These are phyloP conservation scores for Amanita pseudoporphyria DNA, from an alignment of 768 basidiomycete genomes.

Conservation along the genomic window DNA sequence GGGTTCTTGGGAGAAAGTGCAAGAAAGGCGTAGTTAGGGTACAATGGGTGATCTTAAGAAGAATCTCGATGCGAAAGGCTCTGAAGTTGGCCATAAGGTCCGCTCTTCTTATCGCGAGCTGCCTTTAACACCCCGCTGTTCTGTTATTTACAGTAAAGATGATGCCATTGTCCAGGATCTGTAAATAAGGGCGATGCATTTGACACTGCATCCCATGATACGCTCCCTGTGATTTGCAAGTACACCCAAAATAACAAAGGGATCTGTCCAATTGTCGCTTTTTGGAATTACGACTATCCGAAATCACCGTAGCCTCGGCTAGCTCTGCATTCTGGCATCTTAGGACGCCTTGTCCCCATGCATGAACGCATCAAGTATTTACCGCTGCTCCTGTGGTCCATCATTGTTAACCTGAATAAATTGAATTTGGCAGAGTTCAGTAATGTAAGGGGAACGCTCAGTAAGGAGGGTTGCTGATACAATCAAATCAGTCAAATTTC, in stretches of 20 bases:
- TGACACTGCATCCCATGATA: not conserved
- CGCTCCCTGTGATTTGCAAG: not conserved
- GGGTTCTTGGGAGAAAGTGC: not conserved
- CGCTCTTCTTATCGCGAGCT: not conserved
- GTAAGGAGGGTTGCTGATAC: not conserved
- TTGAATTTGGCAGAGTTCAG: not conserved
- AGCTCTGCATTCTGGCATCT: not conserved
- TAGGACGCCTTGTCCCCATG: conserved; percentile 1
- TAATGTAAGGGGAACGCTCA: conserved; percentile 4
- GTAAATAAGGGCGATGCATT: not conserved
- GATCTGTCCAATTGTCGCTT: no score
- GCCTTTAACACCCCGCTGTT: not conserved
- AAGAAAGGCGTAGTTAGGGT: not conserved
- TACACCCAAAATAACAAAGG: no score
- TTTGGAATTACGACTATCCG: not conserved
- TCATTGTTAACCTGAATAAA: not conserved
- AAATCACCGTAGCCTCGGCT: not conserved
- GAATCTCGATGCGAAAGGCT: not conserved
- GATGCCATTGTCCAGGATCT: not conserved
- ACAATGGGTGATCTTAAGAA: not conserved
- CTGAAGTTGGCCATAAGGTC: not conserved
- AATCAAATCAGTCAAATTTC: conserved; percentile 2
- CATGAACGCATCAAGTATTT: conserved; percentile 1
- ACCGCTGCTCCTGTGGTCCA: not conserved
- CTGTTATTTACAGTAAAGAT: not conserved